Base-by-base conservation (phyloP, 192 early-diverging fungal genomes). In the Allomyces macrogynus region DNA sequence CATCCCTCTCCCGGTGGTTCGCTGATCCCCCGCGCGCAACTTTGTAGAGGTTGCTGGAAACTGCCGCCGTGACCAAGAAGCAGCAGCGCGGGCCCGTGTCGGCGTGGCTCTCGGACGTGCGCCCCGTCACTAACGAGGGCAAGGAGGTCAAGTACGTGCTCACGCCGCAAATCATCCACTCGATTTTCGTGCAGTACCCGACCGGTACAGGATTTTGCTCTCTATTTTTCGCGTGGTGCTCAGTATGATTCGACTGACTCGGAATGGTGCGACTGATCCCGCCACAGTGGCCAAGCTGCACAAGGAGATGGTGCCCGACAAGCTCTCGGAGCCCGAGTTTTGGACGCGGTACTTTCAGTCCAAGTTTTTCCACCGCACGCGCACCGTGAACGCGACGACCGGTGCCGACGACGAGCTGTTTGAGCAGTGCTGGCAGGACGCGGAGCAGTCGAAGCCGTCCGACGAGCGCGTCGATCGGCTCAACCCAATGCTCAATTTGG, bases 121-220 rank as follows among this genome's bases (percentile, higher is more conserved):
- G 32, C 4, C 32, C 32, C 7, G 32, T 40, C 32, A 40, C 32
- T 0, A 40, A 40, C 24, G 72, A 71, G 4, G 69, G 70, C 10
- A 67, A 57, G 26, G 71, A 72, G 60, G 62, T 71, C 26, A 78
- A 68, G 64, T 74, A 69, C 63, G 74, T 64, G 26, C 65, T 81
- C 40, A 78, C 74, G 27, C 70, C 75, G 7, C 77, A 81, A 57
- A 69, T 78, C 40, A 76, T 81, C 23, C 70, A 81, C 61, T 77
- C 74, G 10, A 81, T 81, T 22, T 76, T 81, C 44, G 67, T 71
- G 2, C 74, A 81, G 64, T 80, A 66, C 67, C 80, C 80, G 16
- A 54, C 73, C 10, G 72, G 72, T 73, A 71, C 18, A 18, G 5
- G 23, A 10, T 11, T 20, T 0, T 66, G n/a, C n/a, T 4, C n/a